Base-by-base conservation (phyloP, 129 eudicot species). In the Centrapalus pauciflorus region DNA sequence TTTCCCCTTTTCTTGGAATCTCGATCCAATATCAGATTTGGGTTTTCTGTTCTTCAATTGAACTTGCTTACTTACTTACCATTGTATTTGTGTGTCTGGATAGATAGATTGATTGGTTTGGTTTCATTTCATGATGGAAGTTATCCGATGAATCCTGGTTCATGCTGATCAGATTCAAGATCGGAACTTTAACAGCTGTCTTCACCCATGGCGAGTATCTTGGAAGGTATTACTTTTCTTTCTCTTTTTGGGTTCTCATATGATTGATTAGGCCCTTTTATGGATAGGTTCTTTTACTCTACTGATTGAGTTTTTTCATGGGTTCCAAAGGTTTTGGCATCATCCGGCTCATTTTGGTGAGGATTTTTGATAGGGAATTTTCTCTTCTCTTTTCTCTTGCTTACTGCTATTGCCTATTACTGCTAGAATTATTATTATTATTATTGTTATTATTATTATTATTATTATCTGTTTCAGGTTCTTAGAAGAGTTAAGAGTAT, bases 291-390 rank as follows among this genome's bases (percentile, higher is more conserved):
- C 54, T 34, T 23, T 30, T 72, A 14, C n/a, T 13, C 16, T 55
- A 70, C 82, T 73, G 80, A 74, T 61, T 55, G 34, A 28, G 30
- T 26, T 62, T 54, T 58, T 33, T 64, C 17, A 3, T 61, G 62
- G 34, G 65, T 55, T 38, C 13, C 2, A 30, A 87, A 84, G 86
- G 86, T 74, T 79, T 71, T 73, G 82, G 84, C 82, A 49, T 72
- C 81, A 72, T 54, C 72, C 66, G 61, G 81, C 82, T 82, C 81
- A 63, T 73, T 85, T 82, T 68, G 92, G 92, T 84, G 84, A 85
- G 91, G 84, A 80, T 84, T 82, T n/a, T 74, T 82, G 79, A 59
- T 76, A 79, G 70, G 75, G 79, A 74, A 66, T 45, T 77, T 52
- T 16, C 61, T 62, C 40, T 45, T 52, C 45, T 12, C 55, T 26